Evolutionary conservation across 1,284 basidiomycete genomes (phyloP).

Genomic region (Xanthoconium separans): DNA sequence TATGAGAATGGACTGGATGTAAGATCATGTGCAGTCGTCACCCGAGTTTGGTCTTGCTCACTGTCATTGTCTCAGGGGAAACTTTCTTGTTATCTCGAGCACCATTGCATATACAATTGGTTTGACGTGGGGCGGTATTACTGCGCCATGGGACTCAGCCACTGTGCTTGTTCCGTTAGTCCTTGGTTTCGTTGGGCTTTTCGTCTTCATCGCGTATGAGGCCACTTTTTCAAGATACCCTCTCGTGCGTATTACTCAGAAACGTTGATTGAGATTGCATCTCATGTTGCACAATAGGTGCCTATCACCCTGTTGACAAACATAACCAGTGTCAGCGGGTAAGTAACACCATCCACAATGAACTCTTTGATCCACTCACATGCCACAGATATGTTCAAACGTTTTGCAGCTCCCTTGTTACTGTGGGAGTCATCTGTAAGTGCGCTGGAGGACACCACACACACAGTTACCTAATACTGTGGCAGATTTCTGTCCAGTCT

Average conservation of each 20-base stretch:
- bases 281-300: background rate
- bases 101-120: background rate
- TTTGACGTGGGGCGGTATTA: background rate
- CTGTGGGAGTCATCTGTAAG: background rate
- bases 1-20: background rate
- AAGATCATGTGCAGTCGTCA: background rate
- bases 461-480: background rate
- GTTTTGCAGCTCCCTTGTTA: background rate
- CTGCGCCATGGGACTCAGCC: background rate
- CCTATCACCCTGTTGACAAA: background rate
- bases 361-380: background rate
- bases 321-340: background rate
- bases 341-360: background rate
- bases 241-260: too few species aligned
- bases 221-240: too few species aligned
- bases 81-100: background rate
- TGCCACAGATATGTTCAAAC: background rate
- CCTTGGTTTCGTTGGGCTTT: background rate
- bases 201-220: too few species aligned
- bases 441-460: too few species aligned
- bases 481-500: background rate
- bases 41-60: background rate
- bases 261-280: too few species aligned
- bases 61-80: background rate
- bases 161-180: background rate